Evolutionary conservation across 805 yeast genomes (phyloP), one percentile per base, ranked within the genome.

Genomic region (Saturnispora serradocipensis): DNA sequence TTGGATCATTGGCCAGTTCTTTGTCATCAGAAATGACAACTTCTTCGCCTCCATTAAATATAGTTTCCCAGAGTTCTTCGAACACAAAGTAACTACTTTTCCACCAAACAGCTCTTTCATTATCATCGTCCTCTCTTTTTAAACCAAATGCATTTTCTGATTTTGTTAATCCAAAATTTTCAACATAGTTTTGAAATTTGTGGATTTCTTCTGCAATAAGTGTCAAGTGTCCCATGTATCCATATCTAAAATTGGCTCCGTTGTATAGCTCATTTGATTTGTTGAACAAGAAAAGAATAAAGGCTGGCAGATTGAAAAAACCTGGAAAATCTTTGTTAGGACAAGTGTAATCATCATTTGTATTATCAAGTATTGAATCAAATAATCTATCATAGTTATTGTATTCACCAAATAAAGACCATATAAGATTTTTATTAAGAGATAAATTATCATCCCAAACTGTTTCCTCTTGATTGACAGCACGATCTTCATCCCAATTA

Each of bases 181-280:
- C 70, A 48, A 67, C 67, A 52, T 58, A 60, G 52, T 62, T 65
- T 53, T 67, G 71, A 49, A 79, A 79, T 65, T 93, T 93, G 46
- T 89, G 96, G 45, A 93, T 89, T 65, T 93, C 99, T 65, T 93
- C 99, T 48, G 96, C 89, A 52, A 93, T 88, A 48, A 93, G 72
- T 6, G 95, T 88, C 56, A 93, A 70, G 65, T 93, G 99, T n/a
- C 99, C 99, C 88, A 90, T 89, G 64, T 88, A 93, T 0, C 99
- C 99, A 39, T 90, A 78, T 51, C 95, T 76, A 40, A 86, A 77
- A 38, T 49, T 43, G 15, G 25, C 24, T 11, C 22, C 30, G 13
- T 35, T 40, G 20, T 43, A 43, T 10, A 36, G 35, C 35, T 75
- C 75, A 53, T 78, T 77, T 28, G 51, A 49, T 49, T 38, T 49